These are phyloP conservation scores for Domatiomyces catenatus DNA, from an alignment of 2,329 filamentous ascomycete genomes.

Conservation along the genomic window DNA sequence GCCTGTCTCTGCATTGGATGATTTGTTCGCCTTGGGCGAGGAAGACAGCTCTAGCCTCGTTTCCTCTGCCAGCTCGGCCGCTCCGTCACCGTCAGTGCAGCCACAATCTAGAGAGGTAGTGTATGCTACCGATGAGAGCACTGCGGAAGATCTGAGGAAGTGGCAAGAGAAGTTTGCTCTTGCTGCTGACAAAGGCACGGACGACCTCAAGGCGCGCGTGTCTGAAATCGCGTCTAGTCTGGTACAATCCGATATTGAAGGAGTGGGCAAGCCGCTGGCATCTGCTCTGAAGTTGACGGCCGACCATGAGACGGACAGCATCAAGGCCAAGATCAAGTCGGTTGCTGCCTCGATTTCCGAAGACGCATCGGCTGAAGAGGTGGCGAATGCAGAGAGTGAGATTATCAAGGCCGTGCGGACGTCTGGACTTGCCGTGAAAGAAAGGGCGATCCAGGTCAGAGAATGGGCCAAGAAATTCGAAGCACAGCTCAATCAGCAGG, in stretches of 20 bases:
- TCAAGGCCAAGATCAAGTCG: slow-evolving; percentile 52
- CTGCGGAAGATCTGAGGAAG: slow-evolving; percentile 60
- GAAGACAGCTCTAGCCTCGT: slow-evolving; percentile 14
- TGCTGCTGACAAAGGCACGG: slow-evolving; percentile 69
- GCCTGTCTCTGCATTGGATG: slow-evolving; percentile 7
- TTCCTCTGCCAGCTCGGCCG: slow-evolving; percentile 16
- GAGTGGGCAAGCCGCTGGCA: slow-evolving; percentile 51
- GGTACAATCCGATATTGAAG: slow-evolving; percentile 47
- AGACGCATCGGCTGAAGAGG: slow-evolving; percentile 37
- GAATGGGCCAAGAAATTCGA: slow-evolving; percentile 63
- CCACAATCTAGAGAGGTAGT: neutral
- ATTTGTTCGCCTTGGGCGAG: slow-evolving; percentile 12
- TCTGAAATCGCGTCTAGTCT: slow-evolving; percentile 59
- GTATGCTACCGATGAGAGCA: slow-evolving; percentile 34
- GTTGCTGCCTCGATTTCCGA: slow-evolving; percentile 42
- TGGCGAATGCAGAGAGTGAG: slow-evolving; percentile 37
- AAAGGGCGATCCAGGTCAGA: slow-evolving; percentile 60
- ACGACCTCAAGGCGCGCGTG: slow-evolving; percentile 48
- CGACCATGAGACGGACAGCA: slow-evolving; percentile 44
- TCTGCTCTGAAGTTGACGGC: slow-evolving; percentile 52
- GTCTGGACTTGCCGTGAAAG: slow-evolving; percentile 59
- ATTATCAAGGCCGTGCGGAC: slow-evolving; percentile 44
- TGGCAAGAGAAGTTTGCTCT: slow-evolving; percentile 84
- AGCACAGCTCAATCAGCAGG: slow-evolving; percentile 49
- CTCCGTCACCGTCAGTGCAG: slow-evolving; percentile 3